phyloP scores from a whole-genome alignment of 2,329 filamentous ascomycete species.

The Daldinia sp. region DNA sequence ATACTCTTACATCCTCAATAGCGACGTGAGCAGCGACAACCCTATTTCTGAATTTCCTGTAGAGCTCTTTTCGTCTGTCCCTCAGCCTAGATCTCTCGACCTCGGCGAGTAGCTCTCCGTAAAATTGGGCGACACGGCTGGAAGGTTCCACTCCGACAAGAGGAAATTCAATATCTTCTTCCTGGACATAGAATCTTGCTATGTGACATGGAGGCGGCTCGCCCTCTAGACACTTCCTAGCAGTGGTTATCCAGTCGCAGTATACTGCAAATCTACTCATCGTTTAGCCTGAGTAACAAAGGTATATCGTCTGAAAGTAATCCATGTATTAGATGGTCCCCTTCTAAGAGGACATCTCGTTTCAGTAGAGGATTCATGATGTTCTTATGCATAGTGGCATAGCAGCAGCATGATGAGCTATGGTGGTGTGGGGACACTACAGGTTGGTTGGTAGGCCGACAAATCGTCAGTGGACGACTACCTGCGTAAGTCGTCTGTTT shows the following conservation, averaged over 20 bases:
- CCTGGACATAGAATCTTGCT: conserved; percentile 22
- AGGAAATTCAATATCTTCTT: conserved; percentile 30
- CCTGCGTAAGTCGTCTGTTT: neutral
- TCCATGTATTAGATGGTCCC: neutral
- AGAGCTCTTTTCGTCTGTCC: conserved; percentile 34
- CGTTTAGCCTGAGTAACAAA: neutral
- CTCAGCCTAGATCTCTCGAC: conserved; percentile 38
- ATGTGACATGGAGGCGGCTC: conserved; percentile 24
- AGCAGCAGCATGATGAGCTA: neutral
- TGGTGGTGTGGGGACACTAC: neutral
- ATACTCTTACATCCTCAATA: conserved; percentile 16
- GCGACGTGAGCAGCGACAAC: conserved; percentile 39
- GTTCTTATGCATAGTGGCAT: conserved; percentile 11
- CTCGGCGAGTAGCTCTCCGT: conserved; percentile 24
- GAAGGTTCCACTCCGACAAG: conserved; percentile 30
- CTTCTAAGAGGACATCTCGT: neutral
- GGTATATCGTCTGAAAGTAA: neutral
- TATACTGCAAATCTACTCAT: conserved; percentile 42
- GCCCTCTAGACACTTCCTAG: conserved; percentile 37
- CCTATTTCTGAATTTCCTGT: conserved; percentile 33
- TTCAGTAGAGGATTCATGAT: neutral
- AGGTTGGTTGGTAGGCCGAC: neutral
- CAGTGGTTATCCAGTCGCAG: conserved; percentile 35
- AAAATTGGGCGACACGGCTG: conserved; percentile 33
- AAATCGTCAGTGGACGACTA: conserved; percentile 3